Base-by-base conservation (phyloP, 257 asterid genomes). In the Solanum virginianum region DNA sequence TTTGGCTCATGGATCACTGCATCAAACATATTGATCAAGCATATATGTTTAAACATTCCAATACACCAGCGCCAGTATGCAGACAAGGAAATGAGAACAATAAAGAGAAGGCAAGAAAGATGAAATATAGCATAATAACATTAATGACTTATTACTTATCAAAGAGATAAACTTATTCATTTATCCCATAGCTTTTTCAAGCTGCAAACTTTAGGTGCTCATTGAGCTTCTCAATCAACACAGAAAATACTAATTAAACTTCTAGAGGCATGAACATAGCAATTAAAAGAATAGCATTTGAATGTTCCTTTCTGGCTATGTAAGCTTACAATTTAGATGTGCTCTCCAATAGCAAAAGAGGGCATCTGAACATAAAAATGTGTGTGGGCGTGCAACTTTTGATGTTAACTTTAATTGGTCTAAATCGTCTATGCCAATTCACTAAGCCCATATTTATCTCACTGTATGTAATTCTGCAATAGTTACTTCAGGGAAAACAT, bases 1-100 rank as follows among this genome's bases (percentile, higher is more conserved):
- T 81, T 93, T 41, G 99, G 94, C 88, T 90, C 95, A 85, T 92
- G 99, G 83, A 96, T 94, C 85, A 96, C 99, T 96, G 94, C 93
- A 93, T 51, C 39, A 72, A 69, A 47, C 82, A 69, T 22, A 86
- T 49, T 26, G 41, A 29, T 26, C 66, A 75, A 47, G 75, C 86
- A 88, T 81, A 5, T 63, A 26, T 63, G 83, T 16, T 9, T 2
- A 72, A 41, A 80, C 47, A 29, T 51, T 83, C 66, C 47, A 15
- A 75, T 59, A 7, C 9, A 51, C 18, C 66, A 3, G 59, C 13
- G 56, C 71, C 20, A 18, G 41, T 20, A 24, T 36, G 70, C n/a
- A 71, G 72, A 8, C 29, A 63, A 70, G 29, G 41, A 8, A 20
- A 54, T 16, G 16, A 29, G 54, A 70, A 41, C 45, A 68, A 70